Base-by-base conservation (phyloP, 1,284 basidiomycete species). In the Marasmius oreades region DNA sequence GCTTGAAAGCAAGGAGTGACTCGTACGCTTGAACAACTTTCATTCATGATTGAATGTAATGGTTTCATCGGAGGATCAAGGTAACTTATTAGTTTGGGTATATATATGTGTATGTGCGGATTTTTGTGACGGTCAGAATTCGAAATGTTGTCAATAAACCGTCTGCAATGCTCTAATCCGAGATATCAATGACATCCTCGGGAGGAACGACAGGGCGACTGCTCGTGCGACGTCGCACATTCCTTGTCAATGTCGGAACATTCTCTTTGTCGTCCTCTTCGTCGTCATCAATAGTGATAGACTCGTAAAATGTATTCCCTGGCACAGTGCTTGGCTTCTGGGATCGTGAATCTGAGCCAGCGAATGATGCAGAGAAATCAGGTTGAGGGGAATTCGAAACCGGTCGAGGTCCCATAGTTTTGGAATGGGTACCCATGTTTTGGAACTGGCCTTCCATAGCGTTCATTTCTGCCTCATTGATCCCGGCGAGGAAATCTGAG, bases 181-280 rank as follows among this genome's bases (percentile, higher is more conserved):
- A 76, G 42, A 84, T 66, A 51, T 80, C 77, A 61, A 82, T 79
- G 36, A 82, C 70, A 37, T 77, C 77, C 10, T 62, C 63, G 6
- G 64, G 56, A 51, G 56, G n/a, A 23, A 55, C 55, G 36, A 53
- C 47, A 3, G 56, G 50, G 37, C 24, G 18, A 26, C 10, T 10
- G 28, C 10, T 31, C 28, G 61, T 57, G 16, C 79, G 74, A 62
- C 75, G 67, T 51, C 79, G 73, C n/a, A 82, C 77, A 69, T 78
- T 76, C 51, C 81, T 68, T n/a, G 75, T 77, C n/a, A 77, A 73
- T 3, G 77, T 73, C 4, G 78, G 79, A 24, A 77, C 67, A 62
- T 88, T 87, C 68, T 88, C 85, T 66, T 86, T 85, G 62, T 86
- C 81, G 12, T 80, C 78, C 28, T 76, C 76, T 4, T 79, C 79